A percentile compares a stretch with the other conserved stretches of the same genome.
Evolutionary conservation across 352 stramenopile species (phyloP).

Genomic region (Globisporangium lucens): DNA sequence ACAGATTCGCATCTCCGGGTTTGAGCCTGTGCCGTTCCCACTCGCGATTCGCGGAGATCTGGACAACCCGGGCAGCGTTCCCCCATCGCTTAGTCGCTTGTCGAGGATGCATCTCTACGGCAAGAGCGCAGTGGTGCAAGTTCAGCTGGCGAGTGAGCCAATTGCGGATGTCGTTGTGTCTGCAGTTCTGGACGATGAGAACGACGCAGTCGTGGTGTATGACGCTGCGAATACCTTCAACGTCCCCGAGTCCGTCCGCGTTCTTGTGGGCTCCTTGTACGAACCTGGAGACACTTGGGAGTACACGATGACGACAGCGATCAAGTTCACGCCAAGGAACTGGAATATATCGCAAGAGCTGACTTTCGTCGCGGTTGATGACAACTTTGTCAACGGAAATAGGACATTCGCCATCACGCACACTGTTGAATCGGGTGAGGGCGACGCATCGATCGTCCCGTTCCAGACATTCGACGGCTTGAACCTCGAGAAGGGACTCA

Average conservation of each 20-base stretch:
- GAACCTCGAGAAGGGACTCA: slow-evolving; percentile 23
- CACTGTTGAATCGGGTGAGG: slow-evolving; percentile 27
- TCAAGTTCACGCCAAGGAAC: slow-evolving; percentile 55
- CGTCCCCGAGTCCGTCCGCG: slow-evolving; percentile 13
- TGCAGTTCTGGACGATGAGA: slow-evolving; percentile 26
- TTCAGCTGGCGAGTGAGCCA: slow-evolving; percentile 60
- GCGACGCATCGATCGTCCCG: slow-evolving; percentile 20
- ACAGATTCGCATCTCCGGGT: slow-evolving; percentile 29
- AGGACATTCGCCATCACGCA: slow-evolving; percentile 41
- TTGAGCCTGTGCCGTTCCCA: slow-evolving; percentile 43
- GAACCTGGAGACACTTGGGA: slow-evolving; percentile 29
- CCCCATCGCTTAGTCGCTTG: slow-evolving; percentile 32
- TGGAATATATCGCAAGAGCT: slow-evolving; percentile 52
- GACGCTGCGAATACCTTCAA: slow-evolving; percentile 34
- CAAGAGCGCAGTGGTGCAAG: slow-evolving; percentile 20
- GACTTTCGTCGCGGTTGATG: slow-evolving; percentile 54
- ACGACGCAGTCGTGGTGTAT: slow-evolving; percentile 31
- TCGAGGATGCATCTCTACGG: slow-evolving; percentile 62
- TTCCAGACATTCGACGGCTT: slow-evolving; percentile 26
- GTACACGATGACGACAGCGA: slow-evolving; percentile 35
- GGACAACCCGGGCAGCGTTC: slow-evolving; percentile 24
- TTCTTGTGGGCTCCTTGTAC: slow-evolving; percentile 38
- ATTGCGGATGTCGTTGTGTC: slow-evolving; percentile 41
- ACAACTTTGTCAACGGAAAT: slow-evolving; percentile 59
- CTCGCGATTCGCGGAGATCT: slow-evolving; percentile 46